Percentiles rank a stretch among this genome's conserved stretches.
Conservation (phyloP, 176 grass and related monocot species). For the Luzula sylvatica region DNA sequence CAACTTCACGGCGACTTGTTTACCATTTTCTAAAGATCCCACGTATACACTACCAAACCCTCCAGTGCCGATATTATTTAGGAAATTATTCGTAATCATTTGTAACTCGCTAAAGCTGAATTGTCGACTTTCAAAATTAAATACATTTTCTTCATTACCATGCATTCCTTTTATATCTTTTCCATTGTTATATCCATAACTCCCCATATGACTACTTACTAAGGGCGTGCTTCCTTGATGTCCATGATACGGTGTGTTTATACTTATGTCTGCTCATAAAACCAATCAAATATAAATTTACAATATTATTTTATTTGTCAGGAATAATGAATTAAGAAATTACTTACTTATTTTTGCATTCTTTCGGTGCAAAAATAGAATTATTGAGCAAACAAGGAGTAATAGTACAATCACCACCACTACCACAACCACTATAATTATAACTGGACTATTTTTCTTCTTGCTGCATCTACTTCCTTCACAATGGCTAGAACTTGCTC, state of each 20-base stretch:
- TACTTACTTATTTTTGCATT: neutral
- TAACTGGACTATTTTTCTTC: neutral
- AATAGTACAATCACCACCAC: neutral
- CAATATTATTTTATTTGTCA: neutral
- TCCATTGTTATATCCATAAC: neutral
- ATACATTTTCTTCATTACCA: neutral
- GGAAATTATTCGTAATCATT: slow-evolving; percentile 23
- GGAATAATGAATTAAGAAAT: neutral
- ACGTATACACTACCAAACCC: slow-evolving; percentile 27
- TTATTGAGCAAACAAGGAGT: neutral
- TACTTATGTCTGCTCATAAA: neutral
- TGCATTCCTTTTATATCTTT: neutral
- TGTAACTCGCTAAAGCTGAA: slow-evolving; percentile 15
- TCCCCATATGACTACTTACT: neutral
- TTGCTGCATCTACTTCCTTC: neutral
- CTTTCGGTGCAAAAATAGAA: neutral
- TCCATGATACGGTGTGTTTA: neutral
- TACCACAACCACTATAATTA: neutral
- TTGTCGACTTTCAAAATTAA: neutral
- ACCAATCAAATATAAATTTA: neutral
- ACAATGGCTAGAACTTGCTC: neutral
- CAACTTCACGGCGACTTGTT: slow-evolving; percentile 28
- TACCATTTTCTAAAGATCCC: slow-evolving; percentile 17
- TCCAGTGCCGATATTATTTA: slow-evolving; percentile 15
- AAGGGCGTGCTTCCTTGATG: neutral